These are phyloP conservation scores for Phytopythium boreale DNA, from an alignment of 352 stramenopile species.

Conservation along the genomic window DNA sequence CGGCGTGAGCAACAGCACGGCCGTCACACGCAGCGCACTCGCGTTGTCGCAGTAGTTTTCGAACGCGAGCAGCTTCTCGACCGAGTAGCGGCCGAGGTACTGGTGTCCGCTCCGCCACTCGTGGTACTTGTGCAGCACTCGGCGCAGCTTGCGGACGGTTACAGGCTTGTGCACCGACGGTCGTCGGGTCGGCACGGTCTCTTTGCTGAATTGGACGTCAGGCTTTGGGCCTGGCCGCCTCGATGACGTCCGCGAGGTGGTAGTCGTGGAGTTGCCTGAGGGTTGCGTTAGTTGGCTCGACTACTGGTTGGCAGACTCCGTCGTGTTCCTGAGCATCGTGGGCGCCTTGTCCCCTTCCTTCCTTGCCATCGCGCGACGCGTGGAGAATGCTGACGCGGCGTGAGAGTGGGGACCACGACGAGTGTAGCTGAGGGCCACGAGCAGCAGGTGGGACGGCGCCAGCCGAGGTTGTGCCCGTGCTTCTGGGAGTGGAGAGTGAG, in stretches of 20 bases:
- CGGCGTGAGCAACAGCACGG: constrained; percentile 14
- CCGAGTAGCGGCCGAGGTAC: constrained; percentile 31
- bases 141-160: not conserved
- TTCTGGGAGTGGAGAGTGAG: too few relatives aligned
- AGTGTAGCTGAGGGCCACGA: too few relatives aligned
- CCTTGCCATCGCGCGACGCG: not conserved
- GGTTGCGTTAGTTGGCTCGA: not conserved
- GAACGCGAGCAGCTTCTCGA: constrained; percentile 27
- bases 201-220: not conserved
- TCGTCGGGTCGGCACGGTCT: not conserved
- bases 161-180: not conserved
- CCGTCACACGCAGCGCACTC: constrained; percentile 9
- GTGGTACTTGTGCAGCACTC: constrained; percentile 9
- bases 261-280: not conserved
- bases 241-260: not conserved
- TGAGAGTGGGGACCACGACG: too few relatives aligned
- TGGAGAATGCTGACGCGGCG: not conserved
- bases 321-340: not conserved
- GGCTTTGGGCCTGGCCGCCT: not conserved
- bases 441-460: too few relatives aligned
- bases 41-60: constrained; percentile 14
- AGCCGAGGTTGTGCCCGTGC: too few relatives aligned
- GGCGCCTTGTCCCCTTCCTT: not conserved
- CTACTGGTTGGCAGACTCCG: not conserved
- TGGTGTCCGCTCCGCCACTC: constrained; percentile 29